Conservation (phyloP, 2,329 filamentous ascomycete genomes). For the Tolypocladium tundrense region DNA sequence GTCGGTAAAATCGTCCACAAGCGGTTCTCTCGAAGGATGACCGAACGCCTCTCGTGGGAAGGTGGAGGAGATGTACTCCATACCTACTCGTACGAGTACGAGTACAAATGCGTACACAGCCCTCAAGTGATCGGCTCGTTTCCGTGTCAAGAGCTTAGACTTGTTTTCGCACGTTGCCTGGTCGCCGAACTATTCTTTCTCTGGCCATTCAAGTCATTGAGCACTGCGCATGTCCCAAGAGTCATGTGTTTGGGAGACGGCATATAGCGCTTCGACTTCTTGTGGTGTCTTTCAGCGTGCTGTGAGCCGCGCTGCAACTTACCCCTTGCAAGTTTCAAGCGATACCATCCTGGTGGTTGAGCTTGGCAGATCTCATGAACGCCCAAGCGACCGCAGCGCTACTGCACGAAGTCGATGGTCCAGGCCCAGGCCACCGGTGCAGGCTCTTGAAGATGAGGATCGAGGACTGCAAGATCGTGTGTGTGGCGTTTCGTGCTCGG, state of each 20-base stretch:
- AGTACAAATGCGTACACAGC: background rate
- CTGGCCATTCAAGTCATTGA: background rate
- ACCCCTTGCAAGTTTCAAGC: background rate
- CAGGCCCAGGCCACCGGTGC: background rate
- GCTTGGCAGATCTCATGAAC: background rate
- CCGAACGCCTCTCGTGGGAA: background rate
- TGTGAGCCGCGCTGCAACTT: background rate
- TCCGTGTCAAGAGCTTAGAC: background rate
- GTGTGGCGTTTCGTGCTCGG: background rate
- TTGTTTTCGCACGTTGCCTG: background rate
- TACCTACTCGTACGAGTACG: background rate
- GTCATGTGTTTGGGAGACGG: background rate
- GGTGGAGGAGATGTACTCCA: background rate
- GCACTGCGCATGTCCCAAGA: background rate
- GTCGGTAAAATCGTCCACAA: slow-evolving; percentile 5
- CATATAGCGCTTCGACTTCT: background rate
- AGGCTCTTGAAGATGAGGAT: too few species aligned
- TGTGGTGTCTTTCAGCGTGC: background rate
- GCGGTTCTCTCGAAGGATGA: background rate
- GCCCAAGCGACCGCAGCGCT: background rate
- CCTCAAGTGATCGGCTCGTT: background rate
- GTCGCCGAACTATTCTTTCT: background rate
- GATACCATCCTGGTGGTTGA: background rate
- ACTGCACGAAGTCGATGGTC: background rate
- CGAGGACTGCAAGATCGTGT: background rate